Base-by-base conservation (phyloP, 2,329 filamentous ascomycete genomes). In the Colletotrichum sp. region DNA sequence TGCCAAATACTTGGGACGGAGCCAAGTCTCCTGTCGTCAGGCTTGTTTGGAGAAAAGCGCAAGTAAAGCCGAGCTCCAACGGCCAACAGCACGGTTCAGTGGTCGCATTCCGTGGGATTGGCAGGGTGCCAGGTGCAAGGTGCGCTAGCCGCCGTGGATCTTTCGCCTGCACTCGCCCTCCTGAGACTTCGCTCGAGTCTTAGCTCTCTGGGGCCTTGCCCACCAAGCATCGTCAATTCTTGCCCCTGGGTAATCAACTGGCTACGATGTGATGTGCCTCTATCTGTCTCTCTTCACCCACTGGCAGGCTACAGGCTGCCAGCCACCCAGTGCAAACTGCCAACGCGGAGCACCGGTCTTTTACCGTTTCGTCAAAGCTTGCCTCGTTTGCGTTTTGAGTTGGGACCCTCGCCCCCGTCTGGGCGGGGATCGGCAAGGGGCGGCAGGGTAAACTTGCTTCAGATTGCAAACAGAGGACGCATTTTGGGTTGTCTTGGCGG, bases 361-460 rank as follows among this genome's bases (percentile, higher is more conserved):
- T 48, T 3, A 32, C 18, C 18, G 0, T n/a, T 61, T 61, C 66
- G 66, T 68, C 66, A 68, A 68, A 68, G 66, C 52, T 59, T 68
- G 65, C 65, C 65, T 67, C 65, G 43, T 67, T 55, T 34, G 65
- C 30, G 48, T 57, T 59, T 68, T 59, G 52, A 68, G 21, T 59
- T 59, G 43, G 63, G 32, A 26, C 63, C 30, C 63, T 39, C 43
- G 43, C 9, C 39, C 64, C 64, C 36, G 36, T 13, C 28, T 13
- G n/a, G 30, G 52, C 21, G 32, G 66, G 66, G 66, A 60, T 59
- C 52, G 30, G 52, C 52, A 43, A 43, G 67, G 67, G 67, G 67
- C 21, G 67, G 67, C 24, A 48, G 72, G 68, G 68, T 74, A 74
- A 67, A 72, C 48, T 66, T 74, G 72, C 72, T 61, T 39, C 72